Percentiles rank a stretch among this genome's conserved stretches.
These are phyloP conservation scores for Fragilaria radians DNA, from an alignment of 108 stramenopile species.

Conservation along the genomic window DNA sequence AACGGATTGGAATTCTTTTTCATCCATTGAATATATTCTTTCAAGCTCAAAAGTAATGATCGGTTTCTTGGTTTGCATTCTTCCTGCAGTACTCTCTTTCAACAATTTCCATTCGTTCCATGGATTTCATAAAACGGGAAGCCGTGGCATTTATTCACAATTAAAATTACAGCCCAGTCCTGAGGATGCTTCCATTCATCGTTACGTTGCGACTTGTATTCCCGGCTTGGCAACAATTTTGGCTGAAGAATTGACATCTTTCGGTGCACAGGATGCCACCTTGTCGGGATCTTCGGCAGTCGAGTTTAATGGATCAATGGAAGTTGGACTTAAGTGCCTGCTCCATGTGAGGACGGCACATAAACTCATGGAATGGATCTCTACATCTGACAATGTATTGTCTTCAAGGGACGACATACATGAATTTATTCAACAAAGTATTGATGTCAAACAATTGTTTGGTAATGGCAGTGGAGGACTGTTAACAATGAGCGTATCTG, in stretches of 20 bases:
- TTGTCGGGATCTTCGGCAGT: conserved; percentile 26
- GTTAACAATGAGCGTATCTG: conserved; percentile 48
- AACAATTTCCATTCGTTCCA: too few species aligned
- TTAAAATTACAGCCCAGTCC: too few species aligned
- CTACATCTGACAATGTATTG: conserved; percentile 2
- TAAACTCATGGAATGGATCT: conserved; percentile 58
- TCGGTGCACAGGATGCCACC: conserved; percentile 28
- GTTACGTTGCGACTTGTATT: conserved; percentile 60
- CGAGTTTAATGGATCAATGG: conserved; percentile 17
- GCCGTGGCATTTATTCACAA: too few species aligned
- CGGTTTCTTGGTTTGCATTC: too few species aligned
- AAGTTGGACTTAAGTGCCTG: conserved; percentile 39
- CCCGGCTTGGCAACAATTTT: conserved; percentile 59
- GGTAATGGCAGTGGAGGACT: conserved; percentile 61
- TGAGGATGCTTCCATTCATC: too few species aligned
- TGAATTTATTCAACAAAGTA: conserved; percentile 26
- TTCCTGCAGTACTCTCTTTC: too few species aligned
- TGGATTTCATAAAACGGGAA: too few species aligned
- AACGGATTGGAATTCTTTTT: too few species aligned
- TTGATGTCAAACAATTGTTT: conserved; percentile 46
- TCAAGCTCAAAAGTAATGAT: too few species aligned
- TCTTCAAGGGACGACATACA: conserved; percentile 46
- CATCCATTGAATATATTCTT: too few species aligned
- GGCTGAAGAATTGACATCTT: conserved; percentile 40
- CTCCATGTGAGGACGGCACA: conserved; percentile 74